Evolutionary conservation across 108 stramenopile species (phyloP), one percentile per base, ranked within the genome.

Genomic region (Nitzschia palea): DNA sequence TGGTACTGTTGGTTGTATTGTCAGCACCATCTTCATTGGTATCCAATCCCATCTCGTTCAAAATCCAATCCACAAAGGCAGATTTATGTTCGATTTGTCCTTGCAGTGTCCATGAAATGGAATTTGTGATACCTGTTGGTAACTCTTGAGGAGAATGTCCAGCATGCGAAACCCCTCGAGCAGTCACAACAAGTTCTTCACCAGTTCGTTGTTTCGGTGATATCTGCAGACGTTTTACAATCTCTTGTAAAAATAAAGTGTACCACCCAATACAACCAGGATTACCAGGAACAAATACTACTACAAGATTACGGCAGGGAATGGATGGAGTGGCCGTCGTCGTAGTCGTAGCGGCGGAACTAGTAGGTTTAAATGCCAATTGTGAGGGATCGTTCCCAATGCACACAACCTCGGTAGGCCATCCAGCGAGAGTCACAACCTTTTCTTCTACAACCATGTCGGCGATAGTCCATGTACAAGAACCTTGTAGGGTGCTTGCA

Each of bases 261-360:
- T 93, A 93, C 87, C 87, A 93, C 29, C 78, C 78, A 26, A 80
- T 58, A 10, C 79, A 76, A 23, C 92, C 92, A 44, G 92, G 92
- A 76, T 93, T 93, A 10, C 92, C 92, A 26, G 92, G 92, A 57
- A 93, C 54, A 61, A 88, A 90, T 0, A 93, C 22, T 12, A 93
- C 18, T 1, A 87, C 52, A 10, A 86, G 87, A 51, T 93, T 82
- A 0, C 83, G 78, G 25, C 5, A n/a, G 26, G 35, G 22, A 6
- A 28, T 27, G 35, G 4, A 18, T 44, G 25, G 23, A 6, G 12
- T 23, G 17, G 36, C 42, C 33, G 18, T 26, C 40, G 22, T 55
- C 23, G 52, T n/a, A 32, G n/a, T 51, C 3, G 36, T 59, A 22
- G 27, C 15, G 20, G 15, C 4, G 15, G 29, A 4, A 47, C n/a